phyloP scores from a whole-genome alignment of 805 yeast species.

The Candida awuae region DNA sequence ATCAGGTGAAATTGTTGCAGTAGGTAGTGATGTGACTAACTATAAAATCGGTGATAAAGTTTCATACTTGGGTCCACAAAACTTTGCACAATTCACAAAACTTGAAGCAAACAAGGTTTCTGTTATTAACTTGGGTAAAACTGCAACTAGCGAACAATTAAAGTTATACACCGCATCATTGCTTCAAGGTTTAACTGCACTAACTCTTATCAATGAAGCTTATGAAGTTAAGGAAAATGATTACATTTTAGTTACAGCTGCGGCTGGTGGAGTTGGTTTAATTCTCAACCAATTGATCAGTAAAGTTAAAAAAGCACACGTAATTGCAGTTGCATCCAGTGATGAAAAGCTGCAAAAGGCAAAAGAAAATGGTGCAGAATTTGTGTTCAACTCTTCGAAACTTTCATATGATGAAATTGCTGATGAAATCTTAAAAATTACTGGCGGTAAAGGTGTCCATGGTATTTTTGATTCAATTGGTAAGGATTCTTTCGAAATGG shows the following conservation, averaged over 20 bases:
- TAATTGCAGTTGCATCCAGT: constrained; percentile 78
- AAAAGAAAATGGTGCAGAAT: constrained; percentile 69
- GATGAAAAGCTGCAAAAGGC: constrained; percentile 63
- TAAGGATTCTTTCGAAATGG: constrained; percentile 61
- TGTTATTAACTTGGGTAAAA: constrained; percentile 42
- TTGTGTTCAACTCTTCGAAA: constrained; percentile 42
- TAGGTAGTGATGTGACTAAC: constrained; percentile 49
- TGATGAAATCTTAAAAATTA: constrained; percentile 48
- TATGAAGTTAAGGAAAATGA: constrained; percentile 64
- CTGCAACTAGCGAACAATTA: constrained; percentile 39
- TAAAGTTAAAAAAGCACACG: constrained; percentile 57
- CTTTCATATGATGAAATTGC: constrained; percentile 43
- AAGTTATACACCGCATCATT: constrained; percentile 52
- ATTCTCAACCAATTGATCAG: constrained; percentile 57
- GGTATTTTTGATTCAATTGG: constrained; percentile 73
- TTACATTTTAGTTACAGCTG: constrained; percentile 73
- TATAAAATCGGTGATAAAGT: constrained; percentile 65
- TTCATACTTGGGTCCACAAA: constrained; percentile 41
- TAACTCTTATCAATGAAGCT: constrained; percentile 61
- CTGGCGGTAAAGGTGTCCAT: constrained; percentile 58
- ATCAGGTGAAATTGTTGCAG: constrained; percentile 57
- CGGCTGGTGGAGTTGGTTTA: constrained; percentile 92
- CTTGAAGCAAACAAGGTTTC: constrained; percentile 27
- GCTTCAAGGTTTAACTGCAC: constrained; percentile 73
- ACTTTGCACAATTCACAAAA: constrained; percentile 73